Base-by-base conservation (phyloP, 768 basidiomycete genomes). In the Lactarius psammicola region DNA sequence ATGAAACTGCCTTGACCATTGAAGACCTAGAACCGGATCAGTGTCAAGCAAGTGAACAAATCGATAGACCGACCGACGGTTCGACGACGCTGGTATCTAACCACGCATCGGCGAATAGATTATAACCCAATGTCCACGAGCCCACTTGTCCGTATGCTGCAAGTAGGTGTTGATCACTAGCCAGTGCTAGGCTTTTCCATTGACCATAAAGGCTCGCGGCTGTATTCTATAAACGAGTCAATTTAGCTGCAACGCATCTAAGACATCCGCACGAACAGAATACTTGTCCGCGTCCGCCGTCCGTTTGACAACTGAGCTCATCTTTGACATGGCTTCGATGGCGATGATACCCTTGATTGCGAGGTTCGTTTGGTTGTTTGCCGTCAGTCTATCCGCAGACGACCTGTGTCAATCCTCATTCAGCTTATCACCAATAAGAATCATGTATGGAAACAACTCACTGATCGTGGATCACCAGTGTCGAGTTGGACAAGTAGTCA, bases 1-100 rank as follows among this genome's bases (percentile, higher is more conserved):
- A 87, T 64, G 34, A 83, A 71, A 58, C 80, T 82, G 62, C 87
- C 85, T 4, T 78, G 68, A 20, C 85, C 87, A 2, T 78, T 79
- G 74, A 81, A 87, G 59, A 89, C 26, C 49, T 51, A 10, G 26
- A 17, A 6, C 4, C 18, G n/a, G 15, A 26, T 11, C 1, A 11
- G 15, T 26, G 36, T 38, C 15, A 38, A 38, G 36, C 15, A 38
- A 17, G 36, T 11, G 36, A 17, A 38, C 0, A 38, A 38, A 38
- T 38, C 36, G 36, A 38, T 38, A 38, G 36, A 38, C 36, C 13
- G 13, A 51, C 49, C 13, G 49, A 51, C 15, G 49, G 28, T 51
- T 51, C 49, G 49, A 51, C 26, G 23, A 51, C 13, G 11, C 26
- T 6, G 15, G 49, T 51, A 3, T 23, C 26, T 28, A 51, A 13